A percentile compares a stretch with the other conserved stretches of the same genome.
Evolutionary conservation across 306 rosid genomes (phyloP).

Genomic region (Phaseolus lunatus): DNA sequence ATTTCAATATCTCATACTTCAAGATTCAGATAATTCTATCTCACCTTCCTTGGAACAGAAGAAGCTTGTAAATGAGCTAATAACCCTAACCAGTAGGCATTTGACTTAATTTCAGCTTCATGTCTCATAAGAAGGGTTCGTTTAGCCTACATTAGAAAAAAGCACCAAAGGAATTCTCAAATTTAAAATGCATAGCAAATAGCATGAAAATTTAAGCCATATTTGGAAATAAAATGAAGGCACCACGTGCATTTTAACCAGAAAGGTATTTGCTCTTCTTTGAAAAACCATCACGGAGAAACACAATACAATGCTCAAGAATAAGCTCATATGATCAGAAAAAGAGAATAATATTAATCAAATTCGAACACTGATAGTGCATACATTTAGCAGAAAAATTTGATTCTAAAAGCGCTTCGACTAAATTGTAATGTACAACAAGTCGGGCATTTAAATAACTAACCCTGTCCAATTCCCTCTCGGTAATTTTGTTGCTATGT

Average conservation of each 20-base stretch:
- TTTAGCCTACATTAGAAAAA: slow-evolving; percentile 68
- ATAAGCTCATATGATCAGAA: slow-evolving; percentile 4
- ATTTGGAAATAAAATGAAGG: slow-evolving; percentile 29
- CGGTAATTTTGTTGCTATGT: slow-evolving; percentile 88
- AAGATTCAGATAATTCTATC: slow-evolving; percentile 39
- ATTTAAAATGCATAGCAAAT: slow-evolving; percentile 6
- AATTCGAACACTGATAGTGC: not conserved
- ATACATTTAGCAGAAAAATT: slow-evolving; percentile 12
- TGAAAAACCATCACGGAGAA: slow-evolving; percentile 5
- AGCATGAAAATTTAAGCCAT: slow-evolving; percentile 5
- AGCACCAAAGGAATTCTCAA: slow-evolving; percentile 40
- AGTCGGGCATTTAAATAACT: slow-evolving; percentile 43
- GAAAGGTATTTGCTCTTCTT: not conserved
- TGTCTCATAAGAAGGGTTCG: slow-evolving; percentile 96
- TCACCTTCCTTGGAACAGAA: slow-evolving; percentile 97
- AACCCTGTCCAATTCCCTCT: slow-evolving; percentile 98
- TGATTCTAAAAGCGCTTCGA: not conserved
- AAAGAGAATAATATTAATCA: not conserved
- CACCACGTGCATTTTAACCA: slow-evolving; percentile 28
- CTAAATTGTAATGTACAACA: slow-evolving; percentile 36
- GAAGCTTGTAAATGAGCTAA: slow-evolving; percentile 94
- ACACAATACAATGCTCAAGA: slow-evolving; percentile 13
- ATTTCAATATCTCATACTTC: slow-evolving; percentile 18
- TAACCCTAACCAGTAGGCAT: slow-evolving; percentile 96
- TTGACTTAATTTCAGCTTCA: slow-evolving; percentile 97